Conservation (phyloP, 2,329 filamentous ascomycete species). For the Niveomyces coronatus region DNA sequence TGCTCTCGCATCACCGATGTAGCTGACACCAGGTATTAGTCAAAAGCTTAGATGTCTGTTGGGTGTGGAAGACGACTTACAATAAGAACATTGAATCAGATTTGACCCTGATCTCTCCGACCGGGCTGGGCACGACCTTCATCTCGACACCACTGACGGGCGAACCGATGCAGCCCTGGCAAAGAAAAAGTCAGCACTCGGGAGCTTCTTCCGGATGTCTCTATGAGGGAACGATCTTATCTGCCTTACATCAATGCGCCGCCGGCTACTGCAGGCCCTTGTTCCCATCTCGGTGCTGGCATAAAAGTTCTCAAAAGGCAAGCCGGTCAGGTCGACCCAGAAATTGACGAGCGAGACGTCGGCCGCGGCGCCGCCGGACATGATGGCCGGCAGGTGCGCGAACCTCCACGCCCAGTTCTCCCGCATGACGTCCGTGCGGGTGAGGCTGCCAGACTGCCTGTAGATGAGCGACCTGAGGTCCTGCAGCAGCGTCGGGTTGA, state of each 20-base stretch:
- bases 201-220: too few species aligned
- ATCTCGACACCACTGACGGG: not conserved
- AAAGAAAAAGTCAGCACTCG: not conserved
- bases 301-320: constrained; percentile 10
- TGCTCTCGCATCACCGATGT: constrained; percentile 50
- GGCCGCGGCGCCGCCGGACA: not conserved
- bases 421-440: not conserved
- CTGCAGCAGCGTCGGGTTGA: constrained; percentile 10
- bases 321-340: constrained; percentile 10
- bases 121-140: not conserved
- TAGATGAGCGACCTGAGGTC: constrained; percentile 8
- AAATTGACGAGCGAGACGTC: constrained; percentile 6
- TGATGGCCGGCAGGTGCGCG: not conserved
- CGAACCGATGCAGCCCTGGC: not conserved
- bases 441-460: too few species aligned
- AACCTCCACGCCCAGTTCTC: not conserved
- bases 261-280: constrained; percentile 1
- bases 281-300: constrained; percentile 11
- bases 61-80: constrained; percentile 7
- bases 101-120: constrained; percentile 13
- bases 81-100: constrained; percentile 11
- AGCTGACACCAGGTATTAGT: constrained; percentile 7
- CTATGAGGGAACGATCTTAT: too few species aligned
- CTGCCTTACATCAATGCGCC: too few species aligned
- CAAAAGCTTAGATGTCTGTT: not conserved